A percentile compares a stretch with the other conserved stretches of the same genome.
Conservation (phyloP, 371 early-diverging fungal species). For the Capillidium heterosporum region DNA sequence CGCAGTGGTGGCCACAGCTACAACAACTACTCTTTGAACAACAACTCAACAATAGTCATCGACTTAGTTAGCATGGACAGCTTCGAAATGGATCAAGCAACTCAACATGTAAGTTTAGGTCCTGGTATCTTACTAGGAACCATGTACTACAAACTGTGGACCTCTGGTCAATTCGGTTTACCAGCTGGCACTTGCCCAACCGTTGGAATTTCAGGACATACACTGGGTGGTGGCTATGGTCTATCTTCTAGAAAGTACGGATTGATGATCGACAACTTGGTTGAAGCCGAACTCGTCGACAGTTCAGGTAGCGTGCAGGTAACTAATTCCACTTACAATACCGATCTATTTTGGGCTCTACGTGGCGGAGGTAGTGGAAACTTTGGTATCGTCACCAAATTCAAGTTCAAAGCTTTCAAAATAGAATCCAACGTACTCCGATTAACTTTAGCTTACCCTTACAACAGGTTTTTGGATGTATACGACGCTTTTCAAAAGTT, state of each 20-base stretch:
- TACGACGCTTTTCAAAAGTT: background rate
- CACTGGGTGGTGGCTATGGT: slow-evolving; percentile 23
- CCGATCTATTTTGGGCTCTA: slow-evolving; percentile 33
- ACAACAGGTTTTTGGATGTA: background rate
- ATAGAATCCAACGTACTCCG: slow-evolving; percentile 3
- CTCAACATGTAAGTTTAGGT: slow-evolving; percentile 10
- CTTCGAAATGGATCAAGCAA: slow-evolving; percentile 7
- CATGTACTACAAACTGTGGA: slow-evolving; percentile 14
- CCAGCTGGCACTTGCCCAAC: slow-evolving; percentile 16
- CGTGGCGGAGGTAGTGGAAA: slow-evolving; percentile 34
- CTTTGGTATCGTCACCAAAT: slow-evolving; percentile 27
- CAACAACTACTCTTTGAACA: slow-evolving; percentile 15
- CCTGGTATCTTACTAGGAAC: slow-evolving; percentile 16
- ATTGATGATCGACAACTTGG: slow-evolving; percentile 23
- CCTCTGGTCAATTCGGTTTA: slow-evolving; percentile 11
- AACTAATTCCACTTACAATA: slow-evolving; percentile 18
- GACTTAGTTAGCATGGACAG: slow-evolving; percentile 13
- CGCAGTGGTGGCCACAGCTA: slow-evolving; percentile 26
- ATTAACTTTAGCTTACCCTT: background rate
- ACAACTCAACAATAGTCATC: slow-evolving; percentile 13
- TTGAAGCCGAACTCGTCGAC: slow-evolving; percentile 22
- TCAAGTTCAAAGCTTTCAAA: slow-evolving; percentile 13
- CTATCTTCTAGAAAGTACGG: slow-evolving; percentile 19
- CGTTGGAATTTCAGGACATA: slow-evolving; percentile 17
- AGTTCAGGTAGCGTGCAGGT: slow-evolving; percentile 22